phyloP scores from a whole-genome alignment of 208 protist species.

The Endotrypanum monterogeii region DNA sequence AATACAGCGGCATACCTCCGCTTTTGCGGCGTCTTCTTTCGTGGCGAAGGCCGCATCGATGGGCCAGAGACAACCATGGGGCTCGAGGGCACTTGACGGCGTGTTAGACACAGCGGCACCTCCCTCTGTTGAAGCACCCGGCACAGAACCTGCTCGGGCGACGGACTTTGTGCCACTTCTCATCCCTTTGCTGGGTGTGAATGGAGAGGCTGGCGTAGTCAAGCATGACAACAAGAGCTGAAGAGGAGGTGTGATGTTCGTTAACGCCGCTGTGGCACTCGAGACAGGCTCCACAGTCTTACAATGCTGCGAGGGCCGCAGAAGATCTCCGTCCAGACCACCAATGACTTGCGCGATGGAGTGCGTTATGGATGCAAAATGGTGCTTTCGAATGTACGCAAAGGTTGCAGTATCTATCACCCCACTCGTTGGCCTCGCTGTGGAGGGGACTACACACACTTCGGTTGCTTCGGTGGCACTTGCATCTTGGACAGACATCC shows the following conservation, averaged over 20 bases:
- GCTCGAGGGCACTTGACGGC: background rate
- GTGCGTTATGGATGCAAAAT: constrained; percentile 3
- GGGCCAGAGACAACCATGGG: background rate
- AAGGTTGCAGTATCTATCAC: constrained; percentile 9
- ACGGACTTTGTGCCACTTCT: background rate
- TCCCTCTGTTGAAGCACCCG: background rate
- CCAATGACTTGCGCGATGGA: constrained; percentile 1
- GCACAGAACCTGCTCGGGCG: background rate
- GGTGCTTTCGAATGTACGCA: constrained; percentile 15
- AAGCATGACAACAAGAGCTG: constrained; percentile 21
- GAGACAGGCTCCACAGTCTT: background rate
- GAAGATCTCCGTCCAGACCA: constrained; percentile 1
- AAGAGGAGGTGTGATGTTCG: constrained; percentile 5
- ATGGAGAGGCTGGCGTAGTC: background rate
- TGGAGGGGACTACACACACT: background rate
- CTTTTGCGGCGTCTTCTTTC: constrained; percentile 30
- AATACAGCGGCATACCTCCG: constrained; percentile 35
- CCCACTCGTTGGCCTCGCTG: background rate
- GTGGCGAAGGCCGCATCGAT: constrained; percentile 13
- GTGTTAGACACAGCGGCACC: background rate
- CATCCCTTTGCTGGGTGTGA: background rate
- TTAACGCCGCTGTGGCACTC: background rate
- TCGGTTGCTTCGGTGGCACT: background rate
- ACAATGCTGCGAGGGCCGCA: background rate
- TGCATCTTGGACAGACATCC: background rate